phyloP scores from a whole-genome alignment of 345 rosid species.

The Gossypium mustelinum region DNA sequence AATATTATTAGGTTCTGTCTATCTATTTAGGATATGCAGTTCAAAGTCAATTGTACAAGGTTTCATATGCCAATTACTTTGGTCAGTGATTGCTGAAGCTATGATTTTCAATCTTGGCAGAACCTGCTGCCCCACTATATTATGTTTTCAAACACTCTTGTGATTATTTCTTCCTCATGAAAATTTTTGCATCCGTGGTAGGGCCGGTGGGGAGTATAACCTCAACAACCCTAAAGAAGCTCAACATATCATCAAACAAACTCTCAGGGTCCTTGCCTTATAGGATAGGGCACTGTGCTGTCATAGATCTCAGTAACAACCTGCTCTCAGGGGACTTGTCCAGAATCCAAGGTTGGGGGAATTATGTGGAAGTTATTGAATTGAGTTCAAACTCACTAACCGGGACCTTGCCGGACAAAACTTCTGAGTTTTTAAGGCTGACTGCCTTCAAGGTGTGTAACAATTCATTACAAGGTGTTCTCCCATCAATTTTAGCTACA shows the following conservation, averaged over 20 bases:
- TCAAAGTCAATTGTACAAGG: background rate
- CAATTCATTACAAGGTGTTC: constrained; percentile 63
- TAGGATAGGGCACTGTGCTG: constrained; percentile 58
- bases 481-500: constrained; percentile 55
- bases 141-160: background rate
- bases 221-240: constrained; percentile 66
- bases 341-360: constrained; percentile 75
- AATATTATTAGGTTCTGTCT: background rate
- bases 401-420: constrained; percentile 59
- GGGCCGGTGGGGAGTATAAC: constrained; percentile 72
- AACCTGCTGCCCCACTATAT: background rate
- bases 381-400: constrained; percentile 68
- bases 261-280: constrained; percentile 64
- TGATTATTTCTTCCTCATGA: constrained; percentile 6
- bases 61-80: background rate
- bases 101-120: background rate
- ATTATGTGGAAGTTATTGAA: constrained; percentile 61
- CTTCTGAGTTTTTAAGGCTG: constrained; percentile 74
- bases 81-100: background rate
- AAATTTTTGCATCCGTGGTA: constrained; percentile 31
- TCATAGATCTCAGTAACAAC: constrained; percentile 74
- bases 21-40: background rate
- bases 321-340: constrained; percentile 65
- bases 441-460: constrained; percentile 51
- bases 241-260: constrained; percentile 72